Evolutionary conservation across 164 flowering plant species (phyloP).

Genomic region (Vitis riparia): DNA sequence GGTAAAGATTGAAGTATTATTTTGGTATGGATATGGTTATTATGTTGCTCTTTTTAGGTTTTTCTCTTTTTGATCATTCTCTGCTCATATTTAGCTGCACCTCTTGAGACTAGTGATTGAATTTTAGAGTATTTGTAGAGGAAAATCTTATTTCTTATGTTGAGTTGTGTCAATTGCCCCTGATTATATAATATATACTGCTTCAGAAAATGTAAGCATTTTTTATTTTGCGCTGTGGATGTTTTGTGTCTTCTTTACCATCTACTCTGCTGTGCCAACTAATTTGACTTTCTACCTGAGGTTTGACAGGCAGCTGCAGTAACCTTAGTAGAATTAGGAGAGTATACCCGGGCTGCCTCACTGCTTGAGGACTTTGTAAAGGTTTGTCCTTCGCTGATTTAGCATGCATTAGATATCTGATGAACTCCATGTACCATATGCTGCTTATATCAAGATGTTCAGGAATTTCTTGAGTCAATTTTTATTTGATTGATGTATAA

Average conservation of each 20-base stretch:
- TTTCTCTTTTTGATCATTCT: neutral
- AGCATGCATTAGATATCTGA: neutral
- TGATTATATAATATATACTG: neutral
- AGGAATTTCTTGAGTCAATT: neutral
- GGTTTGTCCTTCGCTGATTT: conserved; percentile 38
- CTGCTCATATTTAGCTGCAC: too few species aligned
- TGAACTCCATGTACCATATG: neutral
- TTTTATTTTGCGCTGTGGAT: too few species aligned
- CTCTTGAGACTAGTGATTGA: too few species aligned
- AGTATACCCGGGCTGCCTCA: conserved; percentile 61
- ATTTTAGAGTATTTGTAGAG: too few species aligned
- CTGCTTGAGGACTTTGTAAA: conserved; percentile 66
- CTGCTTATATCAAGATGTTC: neutral
- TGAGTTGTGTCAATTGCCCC: neutral
- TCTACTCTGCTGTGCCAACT: neutral
- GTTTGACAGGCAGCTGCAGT: conserved; percentile 82
- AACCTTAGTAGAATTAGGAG: conserved; percentile 74
- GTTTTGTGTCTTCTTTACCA: neutral
- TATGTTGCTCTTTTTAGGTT: neutral
- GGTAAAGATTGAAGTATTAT: too few species aligned
- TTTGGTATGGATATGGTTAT: neutral
- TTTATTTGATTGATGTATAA: neutral
- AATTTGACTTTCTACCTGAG: neutral
- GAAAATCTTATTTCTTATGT: too few species aligned
- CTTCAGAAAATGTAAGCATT: too few species aligned